Evolutionary conservation across 179 eudicot species (phyloP), one percentile per base, ranked within the genome.

Genomic region (Beta corolliflora): DNA sequence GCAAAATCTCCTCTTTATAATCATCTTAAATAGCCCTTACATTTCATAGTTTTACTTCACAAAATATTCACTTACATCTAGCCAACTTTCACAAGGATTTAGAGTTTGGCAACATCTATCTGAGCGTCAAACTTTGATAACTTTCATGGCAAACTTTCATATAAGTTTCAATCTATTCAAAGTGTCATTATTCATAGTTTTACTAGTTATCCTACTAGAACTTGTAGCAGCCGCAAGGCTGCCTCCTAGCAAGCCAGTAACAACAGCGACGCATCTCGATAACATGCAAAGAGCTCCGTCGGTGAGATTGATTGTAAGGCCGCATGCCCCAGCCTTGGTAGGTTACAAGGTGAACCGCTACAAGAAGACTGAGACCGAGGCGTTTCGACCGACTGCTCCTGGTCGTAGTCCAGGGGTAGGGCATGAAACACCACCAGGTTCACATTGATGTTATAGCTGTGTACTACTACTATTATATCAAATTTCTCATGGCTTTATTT

Each of bases 381-480:
- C 83, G 5, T 84, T 70, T 84, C 78, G 86, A 29, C 86, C 86
- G 54, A 84, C 86, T 16, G 12, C 78, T 53, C 81, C 83, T 13
- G 86, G 86, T 3, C 86, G 86, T 55, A 84, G 86, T 45, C 86
- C 86, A 0, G 86, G 86, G 45, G 86, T 79, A 0, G 86, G 86
- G 36, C 86, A 84, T 48, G 61, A 46, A 25, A 52, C 73, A 13
- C 86, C 83, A 25, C 86, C 86, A 15, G 86, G 81, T 21, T 61
- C 81, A 53, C 76, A 52, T 10, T 52, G 23, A 41, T 53, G 16
- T 15, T 71, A 21, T 46, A 50, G 45, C 4, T 7, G 12, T 55
- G 59, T 55, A 55, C 41, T 53, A 73, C 11, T 74, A 52, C 25
- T 44, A 44, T 36, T 36, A 36, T 36, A 36, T 36, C 41, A 73